These are phyloP conservation scores for Magnusiomyces tetraspermus DNA, from an alignment of 1,139 yeast species.

Conservation along the genomic window DNA sequence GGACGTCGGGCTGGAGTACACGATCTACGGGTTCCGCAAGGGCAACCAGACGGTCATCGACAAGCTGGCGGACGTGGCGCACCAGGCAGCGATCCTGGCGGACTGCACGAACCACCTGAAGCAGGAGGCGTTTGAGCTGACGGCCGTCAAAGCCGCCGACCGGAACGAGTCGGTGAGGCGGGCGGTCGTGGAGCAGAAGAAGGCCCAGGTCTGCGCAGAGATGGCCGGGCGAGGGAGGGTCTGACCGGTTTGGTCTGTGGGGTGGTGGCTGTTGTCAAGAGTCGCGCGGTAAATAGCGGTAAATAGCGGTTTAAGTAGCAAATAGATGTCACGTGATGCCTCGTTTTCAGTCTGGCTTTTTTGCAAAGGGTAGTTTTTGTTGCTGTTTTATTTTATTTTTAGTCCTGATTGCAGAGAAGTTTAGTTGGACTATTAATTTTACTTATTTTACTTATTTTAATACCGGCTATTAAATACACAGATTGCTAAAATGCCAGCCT, in stretches of 20 bases:
- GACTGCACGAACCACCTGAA: constrained; percentile 49
- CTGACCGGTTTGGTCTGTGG: not conserved
- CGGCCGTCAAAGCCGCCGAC: constrained; percentile 9
- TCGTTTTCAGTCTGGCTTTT: too few relatives aligned
- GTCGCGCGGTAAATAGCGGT: too few relatives aligned
- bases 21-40: constrained; percentile 72
- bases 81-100: constrained; percentile 63
- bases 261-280: too few relatives aligned
- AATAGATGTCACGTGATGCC: too few relatives aligned
- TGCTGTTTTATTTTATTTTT: too few relatives aligned
- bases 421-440: too few relatives aligned
- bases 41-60: constrained; percentile 67
- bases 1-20: constrained; percentile 68
- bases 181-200: constrained; percentile 11
- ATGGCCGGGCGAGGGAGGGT: constrained; percentile 11
- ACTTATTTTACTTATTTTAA: too few relatives aligned
- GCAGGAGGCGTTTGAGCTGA: constrained; percentile 14
- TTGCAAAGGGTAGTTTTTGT: too few relatives aligned
- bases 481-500: too few relatives aligned
- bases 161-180: constrained; percentile 8
- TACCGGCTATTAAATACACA: too few relatives aligned
- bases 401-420: too few relatives aligned
- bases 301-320: too few relatives aligned
- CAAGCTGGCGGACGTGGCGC: constrained; percentile 64
- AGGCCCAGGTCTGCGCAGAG: constrained; percentile 10